These are phyloP conservation scores for Talaromyces sp. DNA, from an alignment of 2,329 filamentous ascomycete species.

Conservation along the genomic window DNA sequence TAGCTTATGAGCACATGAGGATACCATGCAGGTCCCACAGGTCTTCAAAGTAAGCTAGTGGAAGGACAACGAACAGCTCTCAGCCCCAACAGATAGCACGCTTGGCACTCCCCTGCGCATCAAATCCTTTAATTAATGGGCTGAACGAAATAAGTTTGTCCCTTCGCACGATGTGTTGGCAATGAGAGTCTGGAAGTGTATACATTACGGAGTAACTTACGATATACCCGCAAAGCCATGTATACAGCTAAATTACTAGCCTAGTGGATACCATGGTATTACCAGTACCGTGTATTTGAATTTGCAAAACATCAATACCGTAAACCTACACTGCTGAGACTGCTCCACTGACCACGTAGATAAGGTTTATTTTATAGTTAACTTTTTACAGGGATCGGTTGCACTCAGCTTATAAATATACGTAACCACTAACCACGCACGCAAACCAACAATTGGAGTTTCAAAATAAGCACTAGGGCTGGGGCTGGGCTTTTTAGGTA, in stretches of 20 bases:
- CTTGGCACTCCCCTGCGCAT: neutral
- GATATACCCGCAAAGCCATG: neutral
- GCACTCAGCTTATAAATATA: neutral
- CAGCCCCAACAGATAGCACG: neutral
- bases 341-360: neutral
- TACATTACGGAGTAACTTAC: neutral
- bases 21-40: neutral
- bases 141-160: neutral
- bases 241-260: neutral
- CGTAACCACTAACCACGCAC: neutral
- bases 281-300: neutral
- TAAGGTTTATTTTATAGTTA: neutral
- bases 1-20: neutral
- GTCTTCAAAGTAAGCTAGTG: neutral
- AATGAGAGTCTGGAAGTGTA: neutral
- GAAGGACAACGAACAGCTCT: neutral
- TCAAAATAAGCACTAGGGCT: neutral
- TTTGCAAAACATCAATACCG: neutral
- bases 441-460: neutral
- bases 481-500: neutral
- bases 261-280: neutral
- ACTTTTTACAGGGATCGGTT: neutral
- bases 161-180: neutral
- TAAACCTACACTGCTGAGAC: neutral
- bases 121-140: neutral